Percentiles rank a stretch among this genome's conserved stretches.
These are phyloP conservation scores for Rhododendron kiyosumense DNA, from an alignment of 148 eudicot species.

Conservation along the genomic window DNA sequence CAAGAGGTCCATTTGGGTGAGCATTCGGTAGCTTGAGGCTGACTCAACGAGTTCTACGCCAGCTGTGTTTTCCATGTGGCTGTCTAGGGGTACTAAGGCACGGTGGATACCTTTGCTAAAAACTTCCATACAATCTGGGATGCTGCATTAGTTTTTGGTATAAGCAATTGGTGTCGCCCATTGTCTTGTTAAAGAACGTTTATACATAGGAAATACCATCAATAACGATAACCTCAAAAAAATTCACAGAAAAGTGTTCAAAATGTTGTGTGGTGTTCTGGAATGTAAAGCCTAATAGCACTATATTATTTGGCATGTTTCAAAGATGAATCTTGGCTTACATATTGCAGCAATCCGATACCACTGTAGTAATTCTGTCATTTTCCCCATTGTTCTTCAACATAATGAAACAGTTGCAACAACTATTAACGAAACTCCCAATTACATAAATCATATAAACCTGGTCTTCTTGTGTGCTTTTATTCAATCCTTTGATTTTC, in stretches of 20 bases:
- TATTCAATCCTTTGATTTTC: neutral
- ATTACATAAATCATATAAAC: neutral
- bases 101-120: conserved; percentile 90
- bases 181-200: neutral
- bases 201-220: neutral
- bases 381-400: neutral
- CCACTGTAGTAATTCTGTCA: neutral
- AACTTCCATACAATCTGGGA: conserved; percentile 92
- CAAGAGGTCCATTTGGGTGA: conserved; percentile 85
- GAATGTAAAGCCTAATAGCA: neutral
- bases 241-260: neutral
- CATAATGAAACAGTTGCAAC: too few relatives aligned
- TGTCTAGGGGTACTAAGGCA: conserved; percentile 73
- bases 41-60: conserved; percentile 83
- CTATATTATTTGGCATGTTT: neutral
- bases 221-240: neutral
- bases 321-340: neutral
- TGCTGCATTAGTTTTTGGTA: conserved; percentile 29
- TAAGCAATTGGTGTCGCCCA: neutral
- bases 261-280: neutral
- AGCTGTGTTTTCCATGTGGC: conserved; percentile 54
- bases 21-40: conserved; percentile 63
- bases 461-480: neutral
- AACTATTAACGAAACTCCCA: neutral
- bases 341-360: neutral